Conservation (phyloP, 2,329 filamentous ascomycete species). For the Atkinsonella hypoxylon region DNA sequence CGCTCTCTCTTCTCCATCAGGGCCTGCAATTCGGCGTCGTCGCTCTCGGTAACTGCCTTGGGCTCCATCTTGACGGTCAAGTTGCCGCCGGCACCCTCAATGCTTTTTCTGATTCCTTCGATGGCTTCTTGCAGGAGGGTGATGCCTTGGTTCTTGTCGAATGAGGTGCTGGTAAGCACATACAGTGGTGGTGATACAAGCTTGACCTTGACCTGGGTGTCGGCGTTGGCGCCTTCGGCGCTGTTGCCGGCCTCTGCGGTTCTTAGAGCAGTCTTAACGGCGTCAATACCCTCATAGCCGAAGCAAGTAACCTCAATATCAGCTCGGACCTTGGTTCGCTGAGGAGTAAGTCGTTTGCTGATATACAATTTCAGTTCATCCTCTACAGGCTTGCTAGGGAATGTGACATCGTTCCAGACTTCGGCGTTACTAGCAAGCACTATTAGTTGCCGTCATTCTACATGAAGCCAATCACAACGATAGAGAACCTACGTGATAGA, state of each 20-base stretch:
- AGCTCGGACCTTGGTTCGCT: conserved; percentile 97
- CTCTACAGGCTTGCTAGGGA: conserved; percentile 73
- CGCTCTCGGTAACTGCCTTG: conserved; percentile 97
- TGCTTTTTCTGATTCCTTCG: conserved; percentile 70
- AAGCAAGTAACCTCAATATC: conserved; percentile 95
- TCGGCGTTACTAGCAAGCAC: conserved; percentile 62
- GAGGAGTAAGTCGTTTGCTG: conserved; percentile 88
- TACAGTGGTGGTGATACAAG: conserved; percentile 96
- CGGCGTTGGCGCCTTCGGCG: conserved; percentile 30
- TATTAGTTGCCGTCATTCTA: not conserved
- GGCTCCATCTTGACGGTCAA: conserved; percentile 95
- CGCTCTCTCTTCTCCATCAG: conserved; percentile 98
- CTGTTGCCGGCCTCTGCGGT: conserved; percentile 91
- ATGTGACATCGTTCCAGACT: conserved; percentile 87
- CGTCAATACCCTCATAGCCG: conserved; percentile 95
- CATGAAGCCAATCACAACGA: not conserved
- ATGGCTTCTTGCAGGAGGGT: conserved; percentile 79
- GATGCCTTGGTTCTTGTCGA: conserved; percentile 87
- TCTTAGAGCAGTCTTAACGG: conserved; percentile 85
- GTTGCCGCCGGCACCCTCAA: conserved; percentile 64
- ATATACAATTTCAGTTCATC: conserved; percentile 93
- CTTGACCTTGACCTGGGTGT: conserved; percentile 95
- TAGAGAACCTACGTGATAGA: conserved; percentile 69
- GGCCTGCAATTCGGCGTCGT: conserved; percentile 91
- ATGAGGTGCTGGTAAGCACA: conserved; percentile 86